phyloP scores from a whole-genome alignment of 768 basidiomycete species.

The Lactarius sp. region DNA sequence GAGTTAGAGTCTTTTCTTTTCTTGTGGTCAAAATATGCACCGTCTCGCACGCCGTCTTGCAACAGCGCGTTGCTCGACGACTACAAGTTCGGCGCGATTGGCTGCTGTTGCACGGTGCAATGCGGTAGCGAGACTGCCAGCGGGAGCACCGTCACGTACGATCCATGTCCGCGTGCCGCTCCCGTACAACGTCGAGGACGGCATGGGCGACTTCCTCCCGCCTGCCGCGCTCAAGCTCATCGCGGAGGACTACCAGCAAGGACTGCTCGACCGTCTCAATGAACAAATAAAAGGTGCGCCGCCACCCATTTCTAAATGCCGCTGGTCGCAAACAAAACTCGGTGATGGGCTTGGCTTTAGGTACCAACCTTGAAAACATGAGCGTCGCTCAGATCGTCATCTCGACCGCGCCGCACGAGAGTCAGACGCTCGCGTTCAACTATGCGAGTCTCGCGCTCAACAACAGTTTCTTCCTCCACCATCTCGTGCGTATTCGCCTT shows the following conservation, averaged over 20 bases:
- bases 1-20: background rate
- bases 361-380: constrained; percentile 49
- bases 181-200: constrained; percentile 63
- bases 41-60: constrained; percentile 11
- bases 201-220: constrained; percentile 75
- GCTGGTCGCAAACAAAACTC: constrained; percentile 13
- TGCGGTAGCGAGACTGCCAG: background rate
- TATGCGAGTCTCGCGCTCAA: constrained; percentile 91
- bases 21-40: constrained; percentile 3
- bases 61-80: background rate
- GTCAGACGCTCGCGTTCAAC: constrained; percentile 72
- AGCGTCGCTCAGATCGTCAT: constrained; percentile 71
- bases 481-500: constrained; percentile 54
- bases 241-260: constrained; percentile 82
- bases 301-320: background rate
- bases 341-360: constrained; percentile 34
- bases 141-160: constrained; percentile 27
- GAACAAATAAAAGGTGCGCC: constrained; percentile 65
- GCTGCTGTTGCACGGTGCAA: background rate
- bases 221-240: constrained; percentile 65
- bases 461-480: constrained; percentile 90
- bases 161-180: constrained; percentile 52
- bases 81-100: background rate
- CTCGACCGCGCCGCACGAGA: constrained; percentile 52
- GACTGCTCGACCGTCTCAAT: constrained; percentile 72